phyloP scores from a whole-genome alignment of 2,329 filamentous ascomycete genomes.

The Penicillium sp. region DNA sequence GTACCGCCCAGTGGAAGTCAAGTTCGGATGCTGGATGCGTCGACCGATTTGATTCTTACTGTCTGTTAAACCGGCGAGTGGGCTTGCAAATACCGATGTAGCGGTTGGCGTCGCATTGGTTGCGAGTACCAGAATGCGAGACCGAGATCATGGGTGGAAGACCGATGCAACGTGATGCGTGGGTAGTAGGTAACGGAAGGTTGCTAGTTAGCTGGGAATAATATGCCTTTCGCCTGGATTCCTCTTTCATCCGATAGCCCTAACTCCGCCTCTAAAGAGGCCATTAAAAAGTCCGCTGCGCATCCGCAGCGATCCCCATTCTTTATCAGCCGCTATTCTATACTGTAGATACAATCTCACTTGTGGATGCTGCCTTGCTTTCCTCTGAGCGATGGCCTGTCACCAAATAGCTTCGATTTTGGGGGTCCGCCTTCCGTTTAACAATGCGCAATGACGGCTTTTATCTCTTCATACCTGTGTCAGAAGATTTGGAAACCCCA shows the following conservation, averaged over 20 bases:
- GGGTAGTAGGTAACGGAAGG: not conserved
- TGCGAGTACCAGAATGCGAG: not conserved
- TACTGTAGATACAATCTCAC: too few relatives aligned
- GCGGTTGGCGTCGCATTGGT: not conserved
- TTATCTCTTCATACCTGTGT: too few relatives aligned
- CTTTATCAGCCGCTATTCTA: not conserved
- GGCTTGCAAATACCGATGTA: not conserved
- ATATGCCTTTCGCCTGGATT: not conserved
- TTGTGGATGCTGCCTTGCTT: too few relatives aligned
- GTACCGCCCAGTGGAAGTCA: constrained; percentile 38
- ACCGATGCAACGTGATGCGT: not conserved
- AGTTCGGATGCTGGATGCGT: constrained; percentile 27
- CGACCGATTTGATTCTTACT: constrained; percentile 9
- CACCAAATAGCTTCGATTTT: too few relatives aligned
- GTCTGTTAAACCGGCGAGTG: constrained; percentile 9
- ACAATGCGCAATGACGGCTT: too few relatives aligned
- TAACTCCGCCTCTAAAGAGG: not conserved
- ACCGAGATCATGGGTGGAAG: not conserved
- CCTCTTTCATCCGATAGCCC: not conserved
- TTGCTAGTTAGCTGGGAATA: not conserved
- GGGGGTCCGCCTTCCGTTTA: too few relatives aligned
- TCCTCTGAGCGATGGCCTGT: too few relatives aligned
- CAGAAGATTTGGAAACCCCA: too few relatives aligned
- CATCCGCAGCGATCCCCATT: not conserved
- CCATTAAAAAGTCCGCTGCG: not conserved